A percentile compares a stretch with the other conserved stretches of the same genome.
Evolutionary conservation across 768 basidiomycete genomes (phyloP).

Genomic region (Ramaria rubella): DNA sequence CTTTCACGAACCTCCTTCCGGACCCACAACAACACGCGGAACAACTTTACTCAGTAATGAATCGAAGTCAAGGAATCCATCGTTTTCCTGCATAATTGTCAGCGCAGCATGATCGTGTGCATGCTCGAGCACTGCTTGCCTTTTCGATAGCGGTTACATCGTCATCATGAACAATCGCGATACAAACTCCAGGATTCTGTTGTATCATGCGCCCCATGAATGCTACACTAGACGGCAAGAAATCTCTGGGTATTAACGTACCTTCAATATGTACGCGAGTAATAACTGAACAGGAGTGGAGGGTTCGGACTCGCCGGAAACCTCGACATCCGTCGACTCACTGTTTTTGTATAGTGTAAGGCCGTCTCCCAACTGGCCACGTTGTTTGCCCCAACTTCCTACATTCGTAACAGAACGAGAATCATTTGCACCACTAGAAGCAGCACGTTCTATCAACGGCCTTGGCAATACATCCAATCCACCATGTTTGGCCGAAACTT

Average conservation of each 20-base stretch:
- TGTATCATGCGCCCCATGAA: not conserved
- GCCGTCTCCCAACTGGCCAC: not conserved
- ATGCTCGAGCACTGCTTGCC: not conserved
- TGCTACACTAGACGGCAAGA: not conserved
- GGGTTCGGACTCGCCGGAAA: not conserved
- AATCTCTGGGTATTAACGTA: not conserved
- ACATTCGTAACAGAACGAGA: not conserved
- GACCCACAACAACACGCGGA: not conserved
- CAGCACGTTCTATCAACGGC: not conserved
- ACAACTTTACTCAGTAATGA: not conserved
- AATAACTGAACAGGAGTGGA: not conserved
- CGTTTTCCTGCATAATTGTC: not conserved
- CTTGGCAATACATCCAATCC: not conserved
- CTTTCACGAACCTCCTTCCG: constrained; percentile 6
- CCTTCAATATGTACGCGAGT: constrained; percentile 4
- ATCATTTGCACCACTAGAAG: not conserved
- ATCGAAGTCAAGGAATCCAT: not conserved
- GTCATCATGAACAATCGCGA: constrained; percentile 7
- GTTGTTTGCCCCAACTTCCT: not conserved
- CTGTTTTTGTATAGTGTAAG: not conserved
- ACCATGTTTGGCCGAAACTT: constrained; percentile 1
- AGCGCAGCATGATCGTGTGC: not conserved
- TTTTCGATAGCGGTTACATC: not conserved
- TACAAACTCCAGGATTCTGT: not conserved
- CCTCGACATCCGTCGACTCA: not conserved